These are phyloP conservation scores for Platismatia glauca DNA, from an alignment of 495 filamentous ascomycete species.

Conservation along the genomic window DNA sequence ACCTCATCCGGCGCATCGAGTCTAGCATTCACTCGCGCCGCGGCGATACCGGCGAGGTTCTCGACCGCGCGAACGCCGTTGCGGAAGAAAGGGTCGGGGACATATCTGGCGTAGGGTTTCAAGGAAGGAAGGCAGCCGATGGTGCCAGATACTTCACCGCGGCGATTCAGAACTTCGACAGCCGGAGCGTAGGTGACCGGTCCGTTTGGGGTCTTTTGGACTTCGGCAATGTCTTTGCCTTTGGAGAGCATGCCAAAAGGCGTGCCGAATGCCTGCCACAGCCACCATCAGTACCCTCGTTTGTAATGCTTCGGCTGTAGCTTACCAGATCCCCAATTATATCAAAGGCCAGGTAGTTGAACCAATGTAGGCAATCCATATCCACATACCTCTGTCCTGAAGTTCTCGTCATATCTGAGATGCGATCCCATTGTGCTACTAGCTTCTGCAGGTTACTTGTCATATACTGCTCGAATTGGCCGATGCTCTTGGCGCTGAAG, in stretches of 20 bases:
- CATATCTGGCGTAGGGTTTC: conserved; percentile 43
- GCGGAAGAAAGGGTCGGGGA: conserved; percentile 45
- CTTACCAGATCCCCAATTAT: conserved; percentile 66
- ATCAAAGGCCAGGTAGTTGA: conserved; percentile 91
- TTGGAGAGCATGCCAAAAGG: conserved; percentile 48
- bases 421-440: conserved; percentile 60
- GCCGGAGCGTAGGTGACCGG: conserved; percentile 42
- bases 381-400: conserved; percentile 48
- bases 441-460: conserved; percentile 68
- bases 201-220: conserved; percentile 40
- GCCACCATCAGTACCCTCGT: background rate
- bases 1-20: conserved; percentile 55
- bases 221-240: conserved; percentile 51
- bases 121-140: conserved; percentile 40
- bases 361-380: conserved; percentile 80
- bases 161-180: conserved; percentile 47
- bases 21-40: conserved; percentile 68
- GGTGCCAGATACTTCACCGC: conserved; percentile 45
- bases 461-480: conserved; percentile 87
- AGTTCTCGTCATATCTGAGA: conserved; percentile 29
- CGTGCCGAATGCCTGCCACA: conserved; percentile 40
- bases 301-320: background rate
- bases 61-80: conserved; percentile 42
- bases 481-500: conserved; percentile 72
- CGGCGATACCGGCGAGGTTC: conserved; percentile 54